Evolutionary conservation across 2,329 filamentous ascomycete species (phyloP).

Genomic region (Beauveria varroae): DNA sequence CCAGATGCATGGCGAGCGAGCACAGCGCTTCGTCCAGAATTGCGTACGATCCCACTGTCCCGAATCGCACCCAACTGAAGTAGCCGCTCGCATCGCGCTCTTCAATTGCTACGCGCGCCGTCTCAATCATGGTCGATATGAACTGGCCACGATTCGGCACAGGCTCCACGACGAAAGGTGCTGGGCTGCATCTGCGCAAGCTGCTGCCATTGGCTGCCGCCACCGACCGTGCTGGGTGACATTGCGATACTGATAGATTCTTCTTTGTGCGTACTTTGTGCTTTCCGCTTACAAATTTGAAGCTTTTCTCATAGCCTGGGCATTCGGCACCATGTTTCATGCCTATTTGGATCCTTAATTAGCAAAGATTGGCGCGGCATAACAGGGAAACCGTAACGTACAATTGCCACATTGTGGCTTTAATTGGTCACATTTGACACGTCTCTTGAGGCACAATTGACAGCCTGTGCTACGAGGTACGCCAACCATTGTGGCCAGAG

Average conservation of each 20-base stretch:
- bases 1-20: slow-evolving; percentile 29
- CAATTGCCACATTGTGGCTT: slow-evolving; percentile 34
- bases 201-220: slow-evolving; percentile 4
- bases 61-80: slow-evolving; percentile 20
- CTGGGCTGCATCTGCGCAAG: slow-evolving; percentile 12
- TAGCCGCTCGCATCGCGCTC: slow-evolving; percentile 17
- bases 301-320: slow-evolving; percentile 30
- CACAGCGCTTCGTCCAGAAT: slow-evolving; percentile 32
- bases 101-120: slow-evolving; percentile 15
- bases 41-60: slow-evolving; percentile 26
- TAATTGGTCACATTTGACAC: slow-evolving; percentile 38
- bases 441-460: slow-evolving; percentile 32
- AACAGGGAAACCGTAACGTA: not conserved
- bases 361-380: not conserved
- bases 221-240: slow-evolving; percentile 12
- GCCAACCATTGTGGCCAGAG: slow-evolving; percentile 13
- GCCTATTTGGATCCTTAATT: not conserved
- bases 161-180: slow-evolving; percentile 11
- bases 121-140: slow-evolving; percentile 24
- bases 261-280: slow-evolving; percentile 25
- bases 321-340: slow-evolving; percentile 29
- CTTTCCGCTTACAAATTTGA: slow-evolving; percentile 34
- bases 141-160: slow-evolving; percentile 22
- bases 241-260: not conserved
- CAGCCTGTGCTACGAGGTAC: slow-evolving; percentile 22